phyloP scores from a whole-genome alignment of 73 alveolate species.

The Paramecium biaurelia region DNA sequence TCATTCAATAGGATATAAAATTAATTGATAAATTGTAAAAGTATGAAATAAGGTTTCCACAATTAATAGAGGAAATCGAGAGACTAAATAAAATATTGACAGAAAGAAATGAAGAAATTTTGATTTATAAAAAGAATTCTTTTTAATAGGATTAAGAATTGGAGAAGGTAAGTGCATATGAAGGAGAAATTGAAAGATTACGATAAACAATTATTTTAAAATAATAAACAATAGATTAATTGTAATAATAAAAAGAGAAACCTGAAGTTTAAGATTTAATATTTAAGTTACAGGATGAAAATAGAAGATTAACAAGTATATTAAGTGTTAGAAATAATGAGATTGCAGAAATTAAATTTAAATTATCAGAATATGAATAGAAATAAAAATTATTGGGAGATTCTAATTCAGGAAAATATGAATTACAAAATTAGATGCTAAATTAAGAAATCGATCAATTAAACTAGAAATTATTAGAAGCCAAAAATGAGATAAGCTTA shows the following conservation, averaged over 20 bases:
- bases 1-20: neutral
- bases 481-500: neutral
- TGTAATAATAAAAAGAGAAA: neutral
- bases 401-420: neutral
- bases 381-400: neutral
- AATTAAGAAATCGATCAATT: neutral
- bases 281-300: constrained; percentile 12
- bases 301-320: neutral
- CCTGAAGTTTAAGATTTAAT: neutral
- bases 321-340: constrained; percentile 28
- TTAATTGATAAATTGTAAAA: neutral
- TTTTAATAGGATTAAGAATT: neutral
- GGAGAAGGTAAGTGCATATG: neutral
- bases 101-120: constrained; percentile 23
- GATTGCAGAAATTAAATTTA: constrained; percentile 25
- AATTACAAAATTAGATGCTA: neutral
- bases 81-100: constrained; percentile 24
- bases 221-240: neutral
- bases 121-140: neutral
- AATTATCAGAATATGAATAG: neutral
- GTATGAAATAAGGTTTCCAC: constrained; percentile 4
- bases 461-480: neutral
- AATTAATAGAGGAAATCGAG: constrained; percentile 36
- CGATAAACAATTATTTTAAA: neutral
- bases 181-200: constrained; percentile 44